Percentiles rank a stretch among this genome's conserved stretches.
Evolutionary conservation across 176 grass and related monocot genomes (phyloP).

Genomic region (Thalia dealbata): DNA sequence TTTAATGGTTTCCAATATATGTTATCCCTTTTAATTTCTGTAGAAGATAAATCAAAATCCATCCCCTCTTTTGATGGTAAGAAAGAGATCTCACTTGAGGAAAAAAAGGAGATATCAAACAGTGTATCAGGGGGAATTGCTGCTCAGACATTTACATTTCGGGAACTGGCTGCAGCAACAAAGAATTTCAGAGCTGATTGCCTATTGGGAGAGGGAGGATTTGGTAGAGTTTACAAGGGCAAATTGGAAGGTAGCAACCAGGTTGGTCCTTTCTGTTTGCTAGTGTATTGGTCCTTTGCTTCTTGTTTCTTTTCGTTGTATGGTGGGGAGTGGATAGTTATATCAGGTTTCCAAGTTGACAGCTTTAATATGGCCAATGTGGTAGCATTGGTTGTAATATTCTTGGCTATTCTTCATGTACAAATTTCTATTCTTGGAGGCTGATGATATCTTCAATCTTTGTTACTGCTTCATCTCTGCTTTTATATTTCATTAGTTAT

Average conservation of each 20-base stretch:
- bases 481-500: neutral
- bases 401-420: neutral
- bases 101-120: slow-evolving; percentile 14
- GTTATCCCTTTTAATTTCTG: neutral
- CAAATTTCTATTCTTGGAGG: neutral
- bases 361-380: neutral
- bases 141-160: slow-evolving; percentile 56
- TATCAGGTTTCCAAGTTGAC: neutral
- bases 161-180: slow-evolving; percentile 49
- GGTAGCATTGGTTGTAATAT: neutral
- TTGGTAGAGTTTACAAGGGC: slow-evolving; percentile 71
- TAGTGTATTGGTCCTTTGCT: neutral
- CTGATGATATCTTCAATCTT: too few species aligned
- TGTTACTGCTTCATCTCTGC: too few species aligned
- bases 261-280: slow-evolving; percentile 12
- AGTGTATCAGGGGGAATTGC: slow-evolving; percentile 38
- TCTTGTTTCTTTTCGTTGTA: neutral
- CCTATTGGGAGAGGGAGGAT: slow-evolving; percentile 65
- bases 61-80: neutral
- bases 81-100: neutral
- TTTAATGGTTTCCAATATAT: neutral
- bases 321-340: neutral
- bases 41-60: slow-evolving; percentile 1
- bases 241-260: slow-evolving; percentile 49
- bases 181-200: slow-evolving; percentile 59